Conservation (phyloP, 2,329 filamentous ascomycete species). For the Hypocreales sp. region DNA sequence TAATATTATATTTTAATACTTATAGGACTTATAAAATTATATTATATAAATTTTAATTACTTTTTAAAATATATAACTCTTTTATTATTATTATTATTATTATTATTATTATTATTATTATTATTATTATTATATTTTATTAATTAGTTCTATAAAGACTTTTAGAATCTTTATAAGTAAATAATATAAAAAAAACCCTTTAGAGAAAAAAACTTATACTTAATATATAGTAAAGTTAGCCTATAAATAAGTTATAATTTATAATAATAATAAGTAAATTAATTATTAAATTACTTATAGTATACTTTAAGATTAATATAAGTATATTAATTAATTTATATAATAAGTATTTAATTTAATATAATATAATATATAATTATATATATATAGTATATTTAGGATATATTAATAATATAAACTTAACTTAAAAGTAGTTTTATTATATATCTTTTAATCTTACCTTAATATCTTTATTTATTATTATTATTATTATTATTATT, state of each 20-base stretch:
- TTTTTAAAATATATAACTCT: slow-evolving; percentile 1
- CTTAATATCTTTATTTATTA: too few species aligned
- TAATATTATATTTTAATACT: not conserved
- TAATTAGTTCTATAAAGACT: not conserved
- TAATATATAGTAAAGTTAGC: not conserved
- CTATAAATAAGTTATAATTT: too few species aligned
- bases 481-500: too few species aligned
- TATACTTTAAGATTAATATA: not conserved
- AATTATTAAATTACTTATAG: too few species aligned
- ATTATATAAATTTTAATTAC: not conserved
- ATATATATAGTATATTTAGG: too few species aligned
- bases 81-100: not conserved
- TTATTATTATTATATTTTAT: not conserved
- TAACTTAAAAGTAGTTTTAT: too few species aligned
- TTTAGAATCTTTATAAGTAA: not conserved
- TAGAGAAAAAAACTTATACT: not conserved
- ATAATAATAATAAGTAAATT: not conserved
- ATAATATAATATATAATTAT: too few species aligned
- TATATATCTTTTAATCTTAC: not conserved
- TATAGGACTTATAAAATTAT: not conserved
- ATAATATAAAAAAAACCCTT: not conserved
- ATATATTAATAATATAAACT: too few species aligned
- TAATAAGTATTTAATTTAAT: too few species aligned
- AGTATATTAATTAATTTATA: not conserved
- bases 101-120: not conserved